Base-by-base conservation (phyloP, 2,329 filamentous ascomycete genomes). In the Cercospora nicotianae region DNA sequence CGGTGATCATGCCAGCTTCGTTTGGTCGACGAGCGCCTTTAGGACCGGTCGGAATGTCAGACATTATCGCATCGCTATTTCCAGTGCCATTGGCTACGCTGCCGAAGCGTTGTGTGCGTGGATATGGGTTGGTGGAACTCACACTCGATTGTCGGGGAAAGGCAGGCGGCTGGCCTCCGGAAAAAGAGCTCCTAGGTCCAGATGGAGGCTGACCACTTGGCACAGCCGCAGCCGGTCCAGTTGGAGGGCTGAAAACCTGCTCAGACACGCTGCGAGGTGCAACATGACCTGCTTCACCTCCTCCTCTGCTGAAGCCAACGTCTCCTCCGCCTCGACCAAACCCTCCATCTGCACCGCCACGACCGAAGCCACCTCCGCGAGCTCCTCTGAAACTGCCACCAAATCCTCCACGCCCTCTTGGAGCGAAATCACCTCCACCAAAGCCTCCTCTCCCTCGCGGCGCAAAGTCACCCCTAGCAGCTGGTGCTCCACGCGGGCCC, bases 121-220 rank as follows among this genome's bases (percentile, higher is more conserved):
- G 81, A 63, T 83, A 83, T 0, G 82, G 83, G 1, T 81, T 83
- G 1, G 80, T 81, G 10, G 81, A 80, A 63, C 77, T 79, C 67
- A 80, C 83, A 72, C 75, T 79, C 5, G 78, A 79, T 28, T 80
- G 81, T 42, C 82, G 79, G 72, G 80, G 81, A 12, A 67, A 65
- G n/a, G 68, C 57, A 51, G 70, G 63, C 42, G 69, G 53, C 60
- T 68, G 60, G 55, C 68, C 65, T 55, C 73, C 69, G 16, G 72
- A 72, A 62, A 74, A 75, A 16, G 76, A 76, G 42, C 71, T 73
- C 26, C 78, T 72, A 42, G 78, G 78, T 36, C 75, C 77, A 33
- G 75, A 73, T 10, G 78, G 77, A 28, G 77, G 77, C 26, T 69
- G 70, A 63, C 63, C 68, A 61, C 66, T 67, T 13, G 53, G 26